Conservation (phyloP, 1,284 basidiomycete species). For the Cutaneotrichosporon sp. region DNA sequence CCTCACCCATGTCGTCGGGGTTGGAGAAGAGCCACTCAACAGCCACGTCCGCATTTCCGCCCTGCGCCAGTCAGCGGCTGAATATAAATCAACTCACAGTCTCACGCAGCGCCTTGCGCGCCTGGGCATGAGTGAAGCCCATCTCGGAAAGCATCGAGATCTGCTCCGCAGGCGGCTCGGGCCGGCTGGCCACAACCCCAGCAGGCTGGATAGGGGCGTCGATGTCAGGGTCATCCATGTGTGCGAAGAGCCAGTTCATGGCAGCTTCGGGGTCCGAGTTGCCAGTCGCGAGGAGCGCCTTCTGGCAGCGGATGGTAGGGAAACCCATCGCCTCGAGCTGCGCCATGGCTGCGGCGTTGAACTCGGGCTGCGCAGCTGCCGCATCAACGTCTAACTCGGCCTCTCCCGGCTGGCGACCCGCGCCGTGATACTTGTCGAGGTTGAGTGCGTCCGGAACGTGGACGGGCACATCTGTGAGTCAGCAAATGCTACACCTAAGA, state of each 20-base stretch:
- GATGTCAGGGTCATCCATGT: slow-evolving; percentile 96
- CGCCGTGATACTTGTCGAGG: slow-evolving; percentile 70
- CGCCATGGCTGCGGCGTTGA: slow-evolving; percentile 70
- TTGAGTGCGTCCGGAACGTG: slow-evolving; percentile 64
- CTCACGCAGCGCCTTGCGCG: slow-evolving; percentile 80
- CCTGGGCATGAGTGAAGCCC: slow-evolving; percentile 86
- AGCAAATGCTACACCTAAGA: not conserved
- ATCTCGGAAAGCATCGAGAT: slow-evolving; percentile 78
- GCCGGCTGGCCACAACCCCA: slow-evolving; percentile 37
- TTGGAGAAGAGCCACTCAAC: slow-evolving; percentile 98
- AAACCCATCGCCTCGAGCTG: slow-evolving; percentile 87
- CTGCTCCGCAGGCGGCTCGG: slow-evolving; percentile 67
- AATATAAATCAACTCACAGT: slow-evolving; percentile 60
- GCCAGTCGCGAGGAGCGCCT: slow-evolving; percentile 84
- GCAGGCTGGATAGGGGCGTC: slow-evolving; percentile 69
- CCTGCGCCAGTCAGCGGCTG: slow-evolving; percentile 53
- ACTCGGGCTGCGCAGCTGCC: slow-evolving; percentile 52
- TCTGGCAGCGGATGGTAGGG: slow-evolving; percentile 74
- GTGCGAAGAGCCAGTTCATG: slow-evolving; percentile 93
- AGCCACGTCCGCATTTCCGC: slow-evolving; percentile 74
- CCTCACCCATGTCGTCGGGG: slow-evolving; percentile 77
- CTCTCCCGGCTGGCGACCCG: slow-evolving; percentile 73
- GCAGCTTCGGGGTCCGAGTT: slow-evolving; percentile 75
- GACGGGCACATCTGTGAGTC: slow-evolving; percentile 73
- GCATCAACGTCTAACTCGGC: slow-evolving; percentile 64